Base-by-base conservation (phyloP, 176 grass and related monocot species). In the Oryza longistaminata region DNA sequence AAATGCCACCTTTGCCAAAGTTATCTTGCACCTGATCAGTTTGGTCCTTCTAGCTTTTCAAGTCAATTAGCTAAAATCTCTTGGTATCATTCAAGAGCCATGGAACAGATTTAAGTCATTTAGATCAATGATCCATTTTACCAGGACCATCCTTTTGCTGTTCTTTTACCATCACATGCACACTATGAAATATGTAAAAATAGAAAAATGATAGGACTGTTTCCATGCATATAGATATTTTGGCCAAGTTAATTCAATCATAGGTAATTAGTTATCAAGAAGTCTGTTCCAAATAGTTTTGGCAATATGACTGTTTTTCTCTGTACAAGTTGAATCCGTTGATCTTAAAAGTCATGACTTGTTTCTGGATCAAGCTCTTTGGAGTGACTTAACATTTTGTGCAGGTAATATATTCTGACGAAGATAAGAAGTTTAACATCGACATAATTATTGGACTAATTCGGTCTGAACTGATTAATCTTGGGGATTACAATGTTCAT, bases 361-460 rank as follows among this genome's bases (percentile, higher is more conserved):
- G 68, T 76, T 81, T 81, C 5, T 46, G 37, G 3, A 62, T 19
- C 9, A 62, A 22, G 27, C 19, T 31, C 60, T 8, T 58, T 43
- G 67, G 73, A 31, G 55, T 58, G 80, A 81, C 39, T 64, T 64
- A 49, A 69, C 21, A n/a, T 82, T 80, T 82, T 88, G 22, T 93
- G 76, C 89, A 98, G 96, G 87, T 93, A 60, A 95, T 98, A 27
- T 93, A 93, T 83, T 95, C 93, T 14, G 89, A 98, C 62, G 93
- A 95, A 86, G 96, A 95, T 33, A 91, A 91, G 70, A 98, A 95
- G 66, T 95, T 98, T 78, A 98, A 95, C 37, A 70, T 91, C 29
- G 85, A 98, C 29, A 92, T 95, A 86, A 92, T 79, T 66, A 46
- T 90, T 58, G 93, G 96, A 27, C 80, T 98, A 81, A 95, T 98